These are phyloP conservation scores for Phytophthora ohioensis DNA, from an alignment of 352 stramenopile species.

Conservation along the genomic window DNA sequence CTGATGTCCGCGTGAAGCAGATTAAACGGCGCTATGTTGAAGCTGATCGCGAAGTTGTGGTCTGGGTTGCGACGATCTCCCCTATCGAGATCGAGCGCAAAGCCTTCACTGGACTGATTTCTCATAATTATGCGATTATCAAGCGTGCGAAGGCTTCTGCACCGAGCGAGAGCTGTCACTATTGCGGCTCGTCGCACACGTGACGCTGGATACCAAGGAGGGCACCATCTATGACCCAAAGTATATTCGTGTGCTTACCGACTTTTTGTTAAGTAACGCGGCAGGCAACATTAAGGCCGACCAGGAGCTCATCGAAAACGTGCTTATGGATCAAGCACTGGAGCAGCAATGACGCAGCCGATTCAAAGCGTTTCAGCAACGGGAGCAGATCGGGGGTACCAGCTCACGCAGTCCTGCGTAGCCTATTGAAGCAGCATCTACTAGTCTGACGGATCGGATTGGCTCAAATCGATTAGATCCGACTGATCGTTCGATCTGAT, in stretches of 20 bases:
- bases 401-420: not conserved
- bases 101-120: conserved; percentile 33
- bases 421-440: not conserved
- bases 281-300: conserved; percentile 50
- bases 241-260: conserved; percentile 48
- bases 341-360: conserved; percentile 1
- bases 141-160: conserved; percentile 44
- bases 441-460: too few relatives aligned
- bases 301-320: conserved; percentile 60
- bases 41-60: conserved; percentile 36
- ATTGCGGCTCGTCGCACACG: conserved; percentile 56
- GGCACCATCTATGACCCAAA: conserved; percentile 38
- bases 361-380: conserved; percentile 1
- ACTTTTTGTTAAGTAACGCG: conserved; percentile 52
- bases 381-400: not conserved
- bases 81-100: conserved; percentile 34
- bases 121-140: conserved; percentile 65
- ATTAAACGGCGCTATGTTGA: conserved; percentile 36
- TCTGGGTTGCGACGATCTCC: conserved; percentile 36
- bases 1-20: conserved; percentile 40
- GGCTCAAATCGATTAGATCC: too few relatives aligned
- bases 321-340: conserved; percentile 39
- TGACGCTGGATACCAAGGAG: conserved; percentile 50
- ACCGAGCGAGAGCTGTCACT: conserved; percentile 41
- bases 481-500: too few relatives aligned